These are phyloP conservation scores for Penicillium paxilli DNA, from an alignment of 495 filamentous ascomycete genomes.

Conservation along the genomic window DNA sequence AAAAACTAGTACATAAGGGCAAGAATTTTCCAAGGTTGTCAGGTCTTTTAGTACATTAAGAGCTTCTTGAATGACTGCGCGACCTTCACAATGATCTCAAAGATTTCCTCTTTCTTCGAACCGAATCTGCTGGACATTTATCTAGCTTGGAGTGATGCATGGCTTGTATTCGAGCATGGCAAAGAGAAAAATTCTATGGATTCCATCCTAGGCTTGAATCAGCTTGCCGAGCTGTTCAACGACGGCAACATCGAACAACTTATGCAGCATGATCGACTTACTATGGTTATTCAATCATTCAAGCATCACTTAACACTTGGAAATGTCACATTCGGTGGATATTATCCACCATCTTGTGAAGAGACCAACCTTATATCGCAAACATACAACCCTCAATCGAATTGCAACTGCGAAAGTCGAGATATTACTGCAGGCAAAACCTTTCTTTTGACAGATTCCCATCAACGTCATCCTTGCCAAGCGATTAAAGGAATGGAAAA, in stretches of 20 bases:
- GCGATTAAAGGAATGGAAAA: background rate
- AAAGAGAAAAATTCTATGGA: background rate
- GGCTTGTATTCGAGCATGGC: slow-evolving; percentile 1
- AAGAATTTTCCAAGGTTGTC: too few relatives aligned
- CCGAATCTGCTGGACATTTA: slow-evolving; percentile 12
- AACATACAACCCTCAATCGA: slow-evolving; percentile 14
- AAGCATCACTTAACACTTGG: slow-evolving; percentile 1
- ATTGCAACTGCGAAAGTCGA: slow-evolving; percentile 8
- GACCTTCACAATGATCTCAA: slow-evolving; percentile 9
- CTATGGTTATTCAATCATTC: slow-evolving; percentile 9
- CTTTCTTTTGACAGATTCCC: background rate
- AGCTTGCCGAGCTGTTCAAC: slow-evolving; percentile 6
- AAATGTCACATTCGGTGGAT: slow-evolving; percentile 11
- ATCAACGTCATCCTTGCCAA: background rate
- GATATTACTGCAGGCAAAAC: background rate
- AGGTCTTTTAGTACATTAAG: too few relatives aligned
- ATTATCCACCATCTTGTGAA: slow-evolving; percentile 11
- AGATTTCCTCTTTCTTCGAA: background rate
- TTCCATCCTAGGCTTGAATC: background rate
- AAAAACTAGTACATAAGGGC: too few relatives aligned
- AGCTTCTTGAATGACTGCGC: background rate
- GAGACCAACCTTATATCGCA: slow-evolving; percentile 17
- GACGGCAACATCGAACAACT: slow-evolving; percentile 7
- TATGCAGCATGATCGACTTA: slow-evolving; percentile 3
- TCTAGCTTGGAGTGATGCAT: slow-evolving; percentile 17